Evolutionary conservation across 2,329 filamentous ascomycete genomes (phyloP), one percentile per base, ranked within the genome.

Genomic region (Clarireedia sp.): DNA sequence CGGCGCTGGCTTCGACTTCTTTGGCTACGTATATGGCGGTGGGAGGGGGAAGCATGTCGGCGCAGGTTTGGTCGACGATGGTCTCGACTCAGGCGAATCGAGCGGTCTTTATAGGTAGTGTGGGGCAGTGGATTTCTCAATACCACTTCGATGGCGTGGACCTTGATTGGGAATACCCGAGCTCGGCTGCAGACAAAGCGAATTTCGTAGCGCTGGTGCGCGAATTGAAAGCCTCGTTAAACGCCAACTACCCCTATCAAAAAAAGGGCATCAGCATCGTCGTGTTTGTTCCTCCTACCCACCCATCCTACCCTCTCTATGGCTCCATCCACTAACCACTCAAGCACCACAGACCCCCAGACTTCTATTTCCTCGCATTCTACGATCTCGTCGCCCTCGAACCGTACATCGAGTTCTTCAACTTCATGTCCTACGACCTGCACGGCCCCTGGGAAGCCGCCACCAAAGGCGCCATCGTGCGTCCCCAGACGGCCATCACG

Each of bases 81-180:
- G 60, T 60, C 6, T 57, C 61, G 0, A 62, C 56, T 0, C 36
- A 59, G 2, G 60, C 50, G 2, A 67, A 64, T 45, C 62, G 71
- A 6, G 64, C 66, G 1, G 57, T 60, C 0, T 77, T 77, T 57
- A 73, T 77, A 51, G 36, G 43, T 0, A 73, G 69, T 0, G 50
- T 72, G 0, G 58, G 57, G 23, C 23, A 46, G 1, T 73, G 70
- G 57, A 69, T 74, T 67, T 41, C 59, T 0, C 53, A 56, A 24
- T 71, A 70, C 51, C 69, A 68, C 2, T 75, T 75, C 53, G 63
- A 72, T 9, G 74, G 75, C 2, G 66, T 73, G 2, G 75, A 78
- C 54, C 55, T 78, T 0, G 73, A 77, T 56, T 77, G 75, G 75
- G 73, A 78, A 50, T 76, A 72, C 54, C 75, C 74, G 0, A n/a